Base-by-base conservation (phyloP, 768 basidiomycete species). In the Phanerodontia chrysosporium region DNA sequence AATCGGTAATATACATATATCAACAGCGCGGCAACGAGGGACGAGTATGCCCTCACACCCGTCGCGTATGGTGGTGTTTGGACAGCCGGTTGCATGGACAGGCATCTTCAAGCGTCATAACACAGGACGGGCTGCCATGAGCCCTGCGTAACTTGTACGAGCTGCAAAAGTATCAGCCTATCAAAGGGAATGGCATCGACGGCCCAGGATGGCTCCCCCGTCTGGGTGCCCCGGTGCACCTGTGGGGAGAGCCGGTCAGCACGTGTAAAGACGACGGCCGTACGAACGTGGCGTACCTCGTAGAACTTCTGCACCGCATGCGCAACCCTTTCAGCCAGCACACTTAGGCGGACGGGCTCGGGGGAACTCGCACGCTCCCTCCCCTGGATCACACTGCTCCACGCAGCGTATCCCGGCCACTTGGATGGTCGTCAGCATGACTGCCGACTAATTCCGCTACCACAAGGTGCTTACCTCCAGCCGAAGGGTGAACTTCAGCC, bases 371-470 rank as follows among this genome's bases (percentile, higher is more conserved):
- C 39, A 18, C 39, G 39, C 4, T 42, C 39, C 4, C 10, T 42
- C 4, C 39, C 39, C 4, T 42, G 39, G 39, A 22, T 45, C 25
- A 7, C 24, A 45, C 35, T 63, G 36, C 29, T 64, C 66, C n/a
- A 64, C 5, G 9, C 63, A 52, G 22, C 54, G 52, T 6, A 66
- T 22, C 21, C 46, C 25, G 22, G 63, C 64, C 53, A 63, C 63
- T 45, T 25, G 44, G 35, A 55, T 49, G 35, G 36, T 25, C 13
- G 9, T 10, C 14, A 60, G 18, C 4, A 30, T 27, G 48, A 18
- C 39, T 9, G 32, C 32, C 32, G 6, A 7, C 8, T 12, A 18
- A 18, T 42, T 35, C 14, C 39, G 39, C 16, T 18, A 42, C 10
- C 6, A 42, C 8, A 42, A 42, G 39, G 18, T 18, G 18, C 39